Conservation (phyloP, 805 yeast species). For the Sugiyamaella lignohabitans region DNA sequence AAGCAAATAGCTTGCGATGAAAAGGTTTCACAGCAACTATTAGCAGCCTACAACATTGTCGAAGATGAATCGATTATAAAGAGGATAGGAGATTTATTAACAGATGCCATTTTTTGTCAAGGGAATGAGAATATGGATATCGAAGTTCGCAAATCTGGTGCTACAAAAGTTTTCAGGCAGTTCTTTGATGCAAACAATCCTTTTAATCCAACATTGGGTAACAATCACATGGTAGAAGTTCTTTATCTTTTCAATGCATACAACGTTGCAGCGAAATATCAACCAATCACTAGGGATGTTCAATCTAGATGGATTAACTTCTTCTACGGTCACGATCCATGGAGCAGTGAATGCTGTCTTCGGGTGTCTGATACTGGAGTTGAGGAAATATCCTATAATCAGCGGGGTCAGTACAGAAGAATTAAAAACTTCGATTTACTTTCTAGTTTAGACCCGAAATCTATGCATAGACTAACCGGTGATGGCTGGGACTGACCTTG, state of each 20-base stretch:
- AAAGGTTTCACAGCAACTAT: constrained; percentile 9
- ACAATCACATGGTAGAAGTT: constrained; percentile 33
- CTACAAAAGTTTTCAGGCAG: constrained; percentile 23
- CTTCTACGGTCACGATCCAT: constrained; percentile 26
- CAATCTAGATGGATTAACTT: constrained; percentile 26
- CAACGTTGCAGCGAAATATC: constrained; percentile 15
- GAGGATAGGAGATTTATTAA: constrained; percentile 16
- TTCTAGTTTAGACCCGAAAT: background rate
- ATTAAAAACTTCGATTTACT: constrained; percentile 1
- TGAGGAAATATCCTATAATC: constrained; percentile 2
- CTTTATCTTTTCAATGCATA: constrained; percentile 28
- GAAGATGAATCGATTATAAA: background rate
- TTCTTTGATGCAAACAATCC: constrained; percentile 31
- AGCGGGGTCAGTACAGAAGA: constrained; percentile 3
- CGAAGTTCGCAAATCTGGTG: constrained; percentile 7
- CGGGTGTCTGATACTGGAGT: background rate
- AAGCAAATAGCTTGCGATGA: constrained; percentile 7
- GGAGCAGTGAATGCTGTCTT: constrained; percentile 20
- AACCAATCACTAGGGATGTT: constrained; percentile 16
- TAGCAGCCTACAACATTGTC: background rate
- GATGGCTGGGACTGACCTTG: background rate
- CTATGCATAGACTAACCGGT: background rate
- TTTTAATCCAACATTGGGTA: constrained; percentile 22
- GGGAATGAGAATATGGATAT: constrained; percentile 16
- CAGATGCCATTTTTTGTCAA: constrained; percentile 15